Percentiles rank a stretch among this genome's conserved stretches.
Conservation (phyloP, 208 protist genomes). For the Leishmania martiniquensis region DNA sequence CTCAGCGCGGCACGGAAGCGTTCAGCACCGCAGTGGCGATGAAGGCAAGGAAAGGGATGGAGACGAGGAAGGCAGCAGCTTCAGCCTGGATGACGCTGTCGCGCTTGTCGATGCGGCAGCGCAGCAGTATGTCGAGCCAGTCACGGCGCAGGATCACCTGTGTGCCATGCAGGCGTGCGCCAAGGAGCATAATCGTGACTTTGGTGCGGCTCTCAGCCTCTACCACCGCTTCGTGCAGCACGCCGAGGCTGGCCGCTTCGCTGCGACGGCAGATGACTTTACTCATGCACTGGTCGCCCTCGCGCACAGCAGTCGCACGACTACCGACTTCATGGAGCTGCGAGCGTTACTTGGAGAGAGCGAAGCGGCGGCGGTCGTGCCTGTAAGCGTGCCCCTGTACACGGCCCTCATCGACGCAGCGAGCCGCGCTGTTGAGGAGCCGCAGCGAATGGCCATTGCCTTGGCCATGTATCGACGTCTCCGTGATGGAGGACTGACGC, state of each 20-base stretch:
- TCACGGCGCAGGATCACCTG: constrained; percentile 70
- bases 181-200: constrained; percentile 42
- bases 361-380: constrained; percentile 54
- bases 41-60: background rate
- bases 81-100: constrained; percentile 68
- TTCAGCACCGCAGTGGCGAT: background rate
- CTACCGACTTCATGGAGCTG: constrained; percentile 61
- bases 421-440: constrained; percentile 55
- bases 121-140: constrained; percentile 38
- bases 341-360: constrained; percentile 60
- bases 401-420: constrained; percentile 76
- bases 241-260: constrained; percentile 42
- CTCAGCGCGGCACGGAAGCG: constrained; percentile 3
- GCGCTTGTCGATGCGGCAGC: constrained; percentile 56
- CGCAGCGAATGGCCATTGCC: constrained; percentile 65
- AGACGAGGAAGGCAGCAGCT: constrained; percentile 26
- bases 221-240: constrained; percentile 75
- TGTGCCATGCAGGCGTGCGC: constrained; percentile 71
- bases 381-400: constrained; percentile 78
- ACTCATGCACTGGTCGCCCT: constrained; percentile 55
- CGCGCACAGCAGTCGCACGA: constrained; percentile 46
- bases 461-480: constrained; percentile 84
- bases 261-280: constrained; percentile 36
- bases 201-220: constrained; percentile 65
- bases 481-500: constrained; percentile 55